Base-by-base conservation (phyloP, 2,329 filamentous ascomycete genomes). In the Hypoxylon sp. region DNA sequence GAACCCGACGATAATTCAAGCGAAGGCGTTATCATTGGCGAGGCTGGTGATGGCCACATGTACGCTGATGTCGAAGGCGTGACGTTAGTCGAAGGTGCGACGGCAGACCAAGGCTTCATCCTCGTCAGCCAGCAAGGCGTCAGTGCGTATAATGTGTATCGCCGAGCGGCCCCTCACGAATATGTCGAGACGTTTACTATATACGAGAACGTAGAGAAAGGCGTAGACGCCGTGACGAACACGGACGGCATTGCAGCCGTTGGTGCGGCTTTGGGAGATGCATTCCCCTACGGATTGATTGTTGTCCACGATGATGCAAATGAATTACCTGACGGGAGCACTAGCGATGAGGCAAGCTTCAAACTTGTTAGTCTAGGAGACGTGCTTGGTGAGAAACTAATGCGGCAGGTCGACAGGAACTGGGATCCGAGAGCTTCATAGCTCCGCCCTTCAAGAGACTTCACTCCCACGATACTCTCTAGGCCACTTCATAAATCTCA, bases 301-400 rank as follows among this genome's bases (percentile, higher is more conserved):
- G 82, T 85, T 3, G 79, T 82, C 11, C 83, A 85, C 59, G 83
- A 86, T 64, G 84, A 86, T 70, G 80, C 81, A 2, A 86, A 86
- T 59, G 79, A 85, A 72, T 70, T 84, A 6, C 73, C 78, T 0
- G 78, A 71, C 5, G 82, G 82, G 0, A 77, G 78, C 3, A 83
- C 81, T 0, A 82, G 79, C 20, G 73, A 75, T 0, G 75, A 81
- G 62, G 81, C 83, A 0, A 84, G 81, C 60, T 85, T 84, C 68
- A 86, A 86, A 74, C 56, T 85, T 15, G 73, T 83, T 3, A 78
- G 76, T 46, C 65, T 83, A 37, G 76, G 76, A 47, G 77, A 78
- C 59, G 72, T 83, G 1, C 68, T 82, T 5, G 76, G 76, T 0
- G 73, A 73, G 3, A 71, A 72, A 26, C 52, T 81, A 24, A 52